Base-by-base conservation (phyloP, 257 asterid species). In the Nicotiana otophora region DNA sequence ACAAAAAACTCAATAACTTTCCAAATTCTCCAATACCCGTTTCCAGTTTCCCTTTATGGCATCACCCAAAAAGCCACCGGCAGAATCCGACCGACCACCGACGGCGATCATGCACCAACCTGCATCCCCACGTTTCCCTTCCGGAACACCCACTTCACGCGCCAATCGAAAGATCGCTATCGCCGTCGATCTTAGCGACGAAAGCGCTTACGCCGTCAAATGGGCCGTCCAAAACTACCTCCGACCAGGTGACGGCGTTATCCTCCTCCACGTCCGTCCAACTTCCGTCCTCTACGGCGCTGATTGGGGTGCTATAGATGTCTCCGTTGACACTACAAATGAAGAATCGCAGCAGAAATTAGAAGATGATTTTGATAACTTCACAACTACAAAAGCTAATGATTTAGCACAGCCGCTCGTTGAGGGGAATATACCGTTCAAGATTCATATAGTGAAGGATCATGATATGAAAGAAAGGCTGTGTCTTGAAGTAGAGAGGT, bases 391-490 rank as follows among this genome's bases (percentile, higher is more conserved):
- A 0, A 93, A 93, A 78, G 90, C 92, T 2, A 89, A 90, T 65
- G 96, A 91, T 84, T 54, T 93, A 86, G 93, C 96, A 11, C 93
- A 87, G 90, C 94, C 93, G 23, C 64, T 93, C 84, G 89, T 91
- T 75, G 94, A 91, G 67, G 97, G 84, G 46, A 86, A 76, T 63
- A 86, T 93, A 68, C 94, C 94, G 58, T 93, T 89, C 83, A 93
- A 87, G 91, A 89, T 93, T 83, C 97, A 87, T 81, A 93, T 93
- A n/a, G 94, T 93, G 84, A 91, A 89, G 88, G 97, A 93, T 79
- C 96, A 93, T 31, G 97, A 93, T 78, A 91, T 91, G 97, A 93
- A 93, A 87, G 97, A 93, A 90, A 87, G 97, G 89, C 84, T 93
- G 69, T 93, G 97, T 83, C 77, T 93, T 92, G 97, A 93, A 90